A percentile compares a stretch with the other conserved stretches of the same genome.
Conservation (phyloP, 345 rosid species). For the Eutrema japonicum region DNA sequence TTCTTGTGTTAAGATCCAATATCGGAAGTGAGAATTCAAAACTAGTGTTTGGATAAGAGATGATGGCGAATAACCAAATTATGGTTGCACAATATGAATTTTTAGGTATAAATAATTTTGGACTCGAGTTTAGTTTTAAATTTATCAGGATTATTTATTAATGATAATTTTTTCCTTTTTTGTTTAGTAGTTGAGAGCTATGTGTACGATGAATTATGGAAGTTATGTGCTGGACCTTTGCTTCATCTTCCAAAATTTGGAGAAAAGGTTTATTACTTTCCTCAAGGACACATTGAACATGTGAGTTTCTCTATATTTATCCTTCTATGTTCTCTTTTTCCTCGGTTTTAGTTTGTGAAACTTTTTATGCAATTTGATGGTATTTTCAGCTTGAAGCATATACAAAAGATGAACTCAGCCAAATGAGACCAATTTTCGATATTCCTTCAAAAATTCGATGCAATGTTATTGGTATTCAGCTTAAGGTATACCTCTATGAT, state of each 20-base stretch:
- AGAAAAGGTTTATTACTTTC: constrained; percentile 63
- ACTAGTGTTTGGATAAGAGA: background rate
- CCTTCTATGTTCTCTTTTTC: background rate
- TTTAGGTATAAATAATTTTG: background rate
- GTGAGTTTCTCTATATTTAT: constrained; percentile 25
- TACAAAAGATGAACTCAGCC: constrained; percentile 28
- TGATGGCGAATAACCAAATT: background rate
- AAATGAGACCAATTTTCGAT: constrained; percentile 55
- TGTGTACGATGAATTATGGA: constrained; percentile 51
- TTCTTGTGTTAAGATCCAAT: too few species aligned
- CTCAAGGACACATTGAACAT: constrained; percentile 69
- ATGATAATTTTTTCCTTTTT: background rate
- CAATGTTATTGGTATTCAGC: constrained; percentile 48
- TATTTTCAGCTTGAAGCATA: constrained; percentile 45
- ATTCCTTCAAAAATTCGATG: constrained; percentile 60
- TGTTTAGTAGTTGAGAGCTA: background rate
- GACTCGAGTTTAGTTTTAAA: background rate
- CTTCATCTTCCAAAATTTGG: constrained; percentile 52
- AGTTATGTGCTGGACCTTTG: constrained; percentile 57
- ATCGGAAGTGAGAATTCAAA: too few species aligned
- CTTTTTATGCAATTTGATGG: background rate
- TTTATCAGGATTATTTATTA: background rate
- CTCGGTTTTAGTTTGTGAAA: background rate
- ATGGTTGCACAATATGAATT: background rate
- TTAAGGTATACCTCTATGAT: constrained; percentile 47